phyloP scores from a whole-genome alignment of 345 rosid species.

The Cochlearia excelsa region DNA sequence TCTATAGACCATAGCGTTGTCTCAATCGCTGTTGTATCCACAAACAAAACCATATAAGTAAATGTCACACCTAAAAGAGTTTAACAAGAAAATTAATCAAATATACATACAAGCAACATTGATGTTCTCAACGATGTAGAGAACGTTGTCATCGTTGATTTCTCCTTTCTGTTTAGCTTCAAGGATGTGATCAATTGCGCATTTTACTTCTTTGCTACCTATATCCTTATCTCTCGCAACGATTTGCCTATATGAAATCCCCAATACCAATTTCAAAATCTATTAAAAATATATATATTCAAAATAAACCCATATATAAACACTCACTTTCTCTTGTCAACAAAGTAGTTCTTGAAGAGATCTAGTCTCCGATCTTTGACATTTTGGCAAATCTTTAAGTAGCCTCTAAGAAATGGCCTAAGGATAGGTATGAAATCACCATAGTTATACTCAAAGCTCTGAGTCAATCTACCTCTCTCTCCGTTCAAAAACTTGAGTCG shows the following conservation, averaged over 20 bases:
- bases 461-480: conserved; percentile 83
- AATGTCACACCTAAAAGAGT: neutral
- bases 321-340: conserved; percentile 85
- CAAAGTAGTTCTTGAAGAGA: conserved; percentile 93
- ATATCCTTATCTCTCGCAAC: conserved; percentile 50
- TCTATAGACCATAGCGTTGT: conserved; percentile 98
- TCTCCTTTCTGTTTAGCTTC: conserved; percentile 91
- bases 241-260: conserved; percentile 49
- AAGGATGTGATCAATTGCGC: conserved; percentile 90
- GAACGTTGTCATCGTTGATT: conserved; percentile 92
- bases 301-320: neutral
- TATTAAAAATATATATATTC: neutral
- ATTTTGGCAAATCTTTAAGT: conserved; percentile 83
- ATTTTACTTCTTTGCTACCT: conserved; percentile 64
- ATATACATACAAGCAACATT: conserved; percentile 72
- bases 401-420: conserved; percentile 89
- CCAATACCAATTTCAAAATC: conserved; percentile 6
- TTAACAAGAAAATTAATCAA: neutral
- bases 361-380: conserved; percentile 73
- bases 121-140: conserved; percentile 97
- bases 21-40: conserved; percentile 67
- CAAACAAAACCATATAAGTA: neutral
- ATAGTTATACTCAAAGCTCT: conserved; percentile 95
- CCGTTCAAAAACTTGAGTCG: conserved; percentile 85
- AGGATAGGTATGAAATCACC: conserved; percentile 95